phyloP scores from a whole-genome alignment of 2,329 filamentous ascomycete genomes.

The Ascosphaera apis region DNA sequence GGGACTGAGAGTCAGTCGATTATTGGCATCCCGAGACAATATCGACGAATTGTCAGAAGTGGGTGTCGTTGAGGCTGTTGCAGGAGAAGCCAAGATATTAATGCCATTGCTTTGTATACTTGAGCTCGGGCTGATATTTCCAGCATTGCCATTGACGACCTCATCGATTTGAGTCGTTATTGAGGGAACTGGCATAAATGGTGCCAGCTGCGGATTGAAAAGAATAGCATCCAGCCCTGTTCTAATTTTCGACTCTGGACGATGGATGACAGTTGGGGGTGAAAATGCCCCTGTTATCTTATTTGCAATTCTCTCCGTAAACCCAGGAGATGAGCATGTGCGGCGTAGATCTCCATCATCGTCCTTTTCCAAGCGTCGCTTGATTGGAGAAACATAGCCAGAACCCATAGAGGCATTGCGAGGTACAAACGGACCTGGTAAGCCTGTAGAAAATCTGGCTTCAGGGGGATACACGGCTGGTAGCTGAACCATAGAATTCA shows the following conservation, averaged over 20 bases:
- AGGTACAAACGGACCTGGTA: no score
- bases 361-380: no score
- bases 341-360: no score
- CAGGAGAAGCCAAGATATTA: conserved; percentile 7
- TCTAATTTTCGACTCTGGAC: conserved; percentile 13
- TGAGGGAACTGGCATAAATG: conserved; percentile 15
- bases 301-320: conserved; percentile 14
- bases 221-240: conserved; percentile 11
- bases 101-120: conserved; percentile 14
- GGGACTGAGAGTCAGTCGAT: background rate
- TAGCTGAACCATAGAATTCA: no score
- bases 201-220: conserved; percentile 8
- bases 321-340: conserved; percentile 11
- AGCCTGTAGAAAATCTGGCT: no score
- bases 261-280: conserved; percentile 18
- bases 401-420: no score
- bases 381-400: no score
- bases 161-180: conserved; percentile 10
- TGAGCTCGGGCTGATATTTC: conserved; percentile 12
- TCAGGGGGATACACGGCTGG: no score
- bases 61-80: conserved; percentile 1
- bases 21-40: background rate
- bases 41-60: background rate
- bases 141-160: no score
- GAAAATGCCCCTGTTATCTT: conserved; percentile 18